phyloP scores from a whole-genome alignment of 768 basidiomycete species.

The Gyrodon lividus region DNA sequence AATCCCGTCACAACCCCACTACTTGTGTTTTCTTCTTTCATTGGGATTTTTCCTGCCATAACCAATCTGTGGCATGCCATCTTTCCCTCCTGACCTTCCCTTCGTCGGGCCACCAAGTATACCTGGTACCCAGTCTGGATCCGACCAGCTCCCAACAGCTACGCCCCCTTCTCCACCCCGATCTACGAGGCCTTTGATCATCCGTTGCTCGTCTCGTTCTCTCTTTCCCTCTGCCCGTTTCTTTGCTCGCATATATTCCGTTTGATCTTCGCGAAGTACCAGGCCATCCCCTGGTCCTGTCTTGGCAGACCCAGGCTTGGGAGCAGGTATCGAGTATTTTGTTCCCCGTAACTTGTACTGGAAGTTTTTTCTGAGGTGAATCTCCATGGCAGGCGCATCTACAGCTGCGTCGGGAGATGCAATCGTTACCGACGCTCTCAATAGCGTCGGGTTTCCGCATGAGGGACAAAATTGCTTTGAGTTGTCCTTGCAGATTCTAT shows the following conservation, averaged over 20 bases:
- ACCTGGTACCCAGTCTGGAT: conserved; percentile 92
- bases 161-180: conserved; percentile 49
- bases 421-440: conserved; percentile 90
- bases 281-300: conserved; percentile 77
- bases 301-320: conserved; percentile 87
- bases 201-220: conserved; percentile 66
- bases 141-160: conserved; percentile 81
- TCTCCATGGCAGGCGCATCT: conserved; percentile 69
- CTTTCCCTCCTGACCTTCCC: conserved; percentile 55
- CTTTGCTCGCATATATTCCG: conserved; percentile 81
- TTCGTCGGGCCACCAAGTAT: conserved; percentile 73
- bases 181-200: conserved; percentile 62
- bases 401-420: conserved; percentile 58
- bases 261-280: conserved; percentile 91
- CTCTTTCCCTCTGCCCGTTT: conserved; percentile 71
- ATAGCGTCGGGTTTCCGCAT: conserved; percentile 88
- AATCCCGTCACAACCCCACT: conserved; percentile 19
- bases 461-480: conserved; percentile 97
- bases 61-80: conserved; percentile 80
- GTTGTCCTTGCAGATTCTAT: conserved; percentile 91
- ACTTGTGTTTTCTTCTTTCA: conserved; percentile 55
- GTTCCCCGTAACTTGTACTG: conserved; percentile 92
- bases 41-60: conserved; percentile 91
- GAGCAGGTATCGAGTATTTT: conserved; percentile 87
- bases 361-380: conserved; percentile 95